Conservation (phyloP, 257 asterid genomes). For the Solanum chaucha region DNA sequence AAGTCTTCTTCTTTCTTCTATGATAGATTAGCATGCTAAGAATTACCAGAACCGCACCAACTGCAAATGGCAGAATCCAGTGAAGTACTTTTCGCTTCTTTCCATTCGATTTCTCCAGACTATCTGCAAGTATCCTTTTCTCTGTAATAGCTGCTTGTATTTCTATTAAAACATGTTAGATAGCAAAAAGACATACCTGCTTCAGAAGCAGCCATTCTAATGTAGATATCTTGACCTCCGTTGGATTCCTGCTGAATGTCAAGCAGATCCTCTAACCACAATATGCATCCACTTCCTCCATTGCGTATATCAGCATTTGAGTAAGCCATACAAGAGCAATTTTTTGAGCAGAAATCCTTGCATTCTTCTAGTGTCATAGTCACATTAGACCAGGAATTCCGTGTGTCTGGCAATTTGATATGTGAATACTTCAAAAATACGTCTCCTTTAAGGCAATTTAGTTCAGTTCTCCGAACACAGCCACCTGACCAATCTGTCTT, state of each 20-base stretch:
- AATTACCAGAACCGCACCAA: not conserved
- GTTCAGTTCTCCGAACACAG: constrained; percentile 9
- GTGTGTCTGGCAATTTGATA: constrained; percentile 20
- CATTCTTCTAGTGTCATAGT: constrained; percentile 10
- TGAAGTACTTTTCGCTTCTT: not conserved
- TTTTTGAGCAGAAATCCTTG: constrained; percentile 11
- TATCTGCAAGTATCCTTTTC: not conserved
- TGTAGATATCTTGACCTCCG: constrained; percentile 18
- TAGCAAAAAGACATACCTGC: not conserved
- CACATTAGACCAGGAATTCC: not conserved
- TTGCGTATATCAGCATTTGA: constrained; percentile 4
- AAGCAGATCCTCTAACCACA: constrained; percentile 22
- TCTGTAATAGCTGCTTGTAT: rapidly evolving
- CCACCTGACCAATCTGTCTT: constrained; percentile 20
- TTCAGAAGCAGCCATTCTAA: constrained; percentile 16
- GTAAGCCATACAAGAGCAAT: constrained; percentile 30
- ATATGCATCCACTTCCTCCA: constrained; percentile 21
- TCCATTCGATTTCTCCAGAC: not conserved
- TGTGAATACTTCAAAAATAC: not conserved
- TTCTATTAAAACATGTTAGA: too few species aligned
- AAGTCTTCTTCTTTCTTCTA: not conserved
- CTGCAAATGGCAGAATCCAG: not conserved
- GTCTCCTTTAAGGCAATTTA: constrained; percentile 2
- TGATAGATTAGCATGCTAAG: not conserved
- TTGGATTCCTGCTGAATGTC: constrained; percentile 4